Evolutionary conservation across 306 rosid genomes (phyloP).

Genomic region (Casuarina equisetifolia): DNA sequence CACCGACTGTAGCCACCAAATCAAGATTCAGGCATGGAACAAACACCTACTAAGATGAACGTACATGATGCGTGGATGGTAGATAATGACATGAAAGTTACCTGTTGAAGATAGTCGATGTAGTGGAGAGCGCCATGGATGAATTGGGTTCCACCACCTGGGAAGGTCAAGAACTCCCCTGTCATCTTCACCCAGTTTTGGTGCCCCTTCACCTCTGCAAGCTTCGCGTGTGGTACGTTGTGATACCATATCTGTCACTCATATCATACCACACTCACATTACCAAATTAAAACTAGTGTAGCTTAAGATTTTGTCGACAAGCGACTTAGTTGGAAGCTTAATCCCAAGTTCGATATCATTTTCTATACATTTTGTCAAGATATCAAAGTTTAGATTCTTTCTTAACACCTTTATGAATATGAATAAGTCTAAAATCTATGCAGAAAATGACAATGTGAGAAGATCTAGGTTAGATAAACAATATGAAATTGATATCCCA

Average conservation of each 20-base stretch:
- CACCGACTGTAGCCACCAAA: slow-evolving; percentile 51
- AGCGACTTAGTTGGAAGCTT: no score
- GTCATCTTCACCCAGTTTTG: slow-evolving; percentile 92
- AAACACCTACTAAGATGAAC: no score
- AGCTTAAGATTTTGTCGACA: no score
- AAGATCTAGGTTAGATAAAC: no score
- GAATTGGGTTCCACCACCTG: slow-evolving; percentile 97
- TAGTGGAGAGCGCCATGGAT: slow-evolving; percentile 89
- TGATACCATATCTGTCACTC: slow-evolving; percentile 72
- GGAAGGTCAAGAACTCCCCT: slow-evolving; percentile 87
- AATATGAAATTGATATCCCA: no score
- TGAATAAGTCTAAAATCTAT: no score
- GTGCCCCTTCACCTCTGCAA: slow-evolving; percentile 92
- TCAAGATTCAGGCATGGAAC: no score
- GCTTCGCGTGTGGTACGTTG: slow-evolving; percentile 71
- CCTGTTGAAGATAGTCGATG: slow-evolving; percentile 81
- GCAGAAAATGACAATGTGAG: no score
- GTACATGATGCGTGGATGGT: background rate
- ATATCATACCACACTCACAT: background rate
- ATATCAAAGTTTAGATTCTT: no score
- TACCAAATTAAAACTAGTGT: slow-evolving; percentile 1
- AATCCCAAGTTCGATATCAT: no score
- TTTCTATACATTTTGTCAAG: no score
- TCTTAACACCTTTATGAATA: no score
- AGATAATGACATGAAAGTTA: slow-evolving; percentile 7